Evolutionary conservation across 352 stramenopile species (phyloP).

Genomic region (Saprolegnia diclina): DNA sequence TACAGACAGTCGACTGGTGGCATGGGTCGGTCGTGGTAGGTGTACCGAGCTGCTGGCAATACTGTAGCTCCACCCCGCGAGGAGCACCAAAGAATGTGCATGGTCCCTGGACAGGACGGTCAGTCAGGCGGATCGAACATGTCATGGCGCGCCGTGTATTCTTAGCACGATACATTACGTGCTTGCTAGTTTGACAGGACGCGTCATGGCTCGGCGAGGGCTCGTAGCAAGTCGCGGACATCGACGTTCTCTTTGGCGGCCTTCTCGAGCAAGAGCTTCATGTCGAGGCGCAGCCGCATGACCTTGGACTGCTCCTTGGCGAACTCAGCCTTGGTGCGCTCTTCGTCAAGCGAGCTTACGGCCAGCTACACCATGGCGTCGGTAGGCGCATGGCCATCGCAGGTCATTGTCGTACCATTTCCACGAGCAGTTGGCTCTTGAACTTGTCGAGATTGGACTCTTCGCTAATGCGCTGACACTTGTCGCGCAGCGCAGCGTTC

Average conservation of each 20-base stretch:
- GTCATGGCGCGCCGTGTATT: no score
- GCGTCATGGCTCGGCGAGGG: not conserved
- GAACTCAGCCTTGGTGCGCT: constrained; percentile 50
- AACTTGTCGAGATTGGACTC: constrained; percentile 87
- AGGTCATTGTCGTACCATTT: constrained; percentile 73
- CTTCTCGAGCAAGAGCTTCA: constrained; percentile 64
- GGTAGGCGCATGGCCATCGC: not conserved
- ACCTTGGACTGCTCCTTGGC: constrained; percentile 56
- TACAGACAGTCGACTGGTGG: no score
- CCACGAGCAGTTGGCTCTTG: constrained; percentile 79
- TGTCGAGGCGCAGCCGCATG: constrained; percentile 52
- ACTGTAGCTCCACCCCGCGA: no score
- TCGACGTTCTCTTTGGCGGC: constrained; percentile 62
- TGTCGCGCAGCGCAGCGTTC: constrained; percentile 54
- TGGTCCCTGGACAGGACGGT: no score
- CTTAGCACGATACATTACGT: no score
- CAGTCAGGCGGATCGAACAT: no score
- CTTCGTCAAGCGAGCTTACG: constrained; percentile 75
- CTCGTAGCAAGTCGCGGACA: constrained; percentile 40
- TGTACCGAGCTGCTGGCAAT: no score
- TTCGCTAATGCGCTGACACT: constrained; percentile 53
- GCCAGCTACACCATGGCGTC: constrained; percentile 42
- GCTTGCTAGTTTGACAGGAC: no score
- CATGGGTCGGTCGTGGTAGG: no score
- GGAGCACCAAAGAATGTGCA: no score